These are phyloP conservation scores for Cyberlindnera sargentensis DNA, from an alignment of 805 yeast genomes.

Conservation along the genomic window DNA sequence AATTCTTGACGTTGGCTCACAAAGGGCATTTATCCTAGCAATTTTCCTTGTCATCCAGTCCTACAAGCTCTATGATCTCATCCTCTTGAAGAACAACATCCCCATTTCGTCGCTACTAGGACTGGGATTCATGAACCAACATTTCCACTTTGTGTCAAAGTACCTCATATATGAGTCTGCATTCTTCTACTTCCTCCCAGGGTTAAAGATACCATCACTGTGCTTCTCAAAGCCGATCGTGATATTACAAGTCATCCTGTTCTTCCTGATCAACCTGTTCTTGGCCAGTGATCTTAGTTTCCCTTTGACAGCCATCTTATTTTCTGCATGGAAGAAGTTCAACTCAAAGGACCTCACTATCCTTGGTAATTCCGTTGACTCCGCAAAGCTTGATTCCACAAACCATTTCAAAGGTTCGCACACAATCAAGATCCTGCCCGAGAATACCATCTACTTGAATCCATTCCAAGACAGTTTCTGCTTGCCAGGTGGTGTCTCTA, in stretches of 20 bases:
- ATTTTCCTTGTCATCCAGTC: conserved; percentile 71
- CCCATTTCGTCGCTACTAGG: conserved; percentile 27
- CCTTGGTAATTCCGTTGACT: conserved; percentile 37
- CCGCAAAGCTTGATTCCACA: conserved; percentile 21
- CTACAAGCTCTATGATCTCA: conserved; percentile 73
- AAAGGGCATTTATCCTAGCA: conserved; percentile 60
- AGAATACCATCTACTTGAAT: conserved; percentile 77
- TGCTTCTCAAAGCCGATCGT: conserved; percentile 56
- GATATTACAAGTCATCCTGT: conserved; percentile 35
- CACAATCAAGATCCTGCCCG: conserved; percentile 84
- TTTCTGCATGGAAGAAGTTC: conserved; percentile 38
- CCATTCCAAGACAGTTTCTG: conserved; percentile 68
- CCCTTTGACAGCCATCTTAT: conserved; percentile 34
- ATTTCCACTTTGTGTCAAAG: conserved; percentile 57
- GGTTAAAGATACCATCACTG: conserved; percentile 69
- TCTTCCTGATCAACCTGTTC: conserved; percentile 46
- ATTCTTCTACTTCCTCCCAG: conserved; percentile 63
- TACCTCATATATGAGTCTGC: conserved; percentile 69
- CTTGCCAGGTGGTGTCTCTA: conserved; percentile 31
- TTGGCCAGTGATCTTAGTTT: conserved; percentile 45
- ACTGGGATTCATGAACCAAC: conserved; percentile 35
- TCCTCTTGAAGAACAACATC: conserved; percentile 44
- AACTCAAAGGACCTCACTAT: conserved; percentile 45
- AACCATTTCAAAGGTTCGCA: conserved; percentile 77
- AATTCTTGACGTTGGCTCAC: conserved; percentile 68